Evolutionary conservation across 108 stramenopile species (phyloP), one percentile per base, ranked within the genome.

Genomic region (Aurantiochytrium sp.): DNA sequence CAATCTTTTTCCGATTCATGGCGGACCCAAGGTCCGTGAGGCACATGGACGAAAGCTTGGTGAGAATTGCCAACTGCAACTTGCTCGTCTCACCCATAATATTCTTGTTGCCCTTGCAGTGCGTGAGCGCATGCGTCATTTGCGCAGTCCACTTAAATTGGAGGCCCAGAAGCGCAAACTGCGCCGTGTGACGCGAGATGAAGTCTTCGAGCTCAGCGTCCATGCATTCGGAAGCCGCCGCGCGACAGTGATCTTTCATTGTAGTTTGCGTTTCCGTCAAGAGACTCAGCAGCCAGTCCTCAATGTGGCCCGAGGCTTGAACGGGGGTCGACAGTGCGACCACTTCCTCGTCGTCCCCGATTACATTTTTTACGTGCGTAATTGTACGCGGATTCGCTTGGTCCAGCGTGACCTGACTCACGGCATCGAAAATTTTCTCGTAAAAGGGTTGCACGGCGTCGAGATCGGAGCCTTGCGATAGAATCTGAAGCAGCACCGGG

Each of bases 1-100:
- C 94, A 69, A 94, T 93, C 91, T 95, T 94, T 5, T 90, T 93
- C 2, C 94, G 94, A 88, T 95, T 95, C 94, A 94, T 93, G 59
- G 93, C 93, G 0, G 94, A 87, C 21, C 94, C 94, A 8, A 95
- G 91, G 72, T 95, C 94, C 53, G 93, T 60, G 23, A 95, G 89
- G 59, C 94, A 95, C 94, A 94, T 94, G 12, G 90, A 83, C 44
- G 93, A 93, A 76, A 94, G 90, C 76, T 90, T 88, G 45, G 89
- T 64, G 18, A 92, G 87, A 2, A 94, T 90, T 4, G 73, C 90
- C n/a, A 91, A 51, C 87, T 93, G 93, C 43, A 72, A 73, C 28
- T 89, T 76, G 71, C 90, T 91, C 29, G 93, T 94, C 58, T 94
- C 93, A 64, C 51, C 49, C 90, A 95, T 91, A 58, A 92, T 88